Evolutionary conservation across 2,329 filamentous ascomycete species (phyloP), one percentile per base, ranked within the genome.

Genomic region (Calonectria pteridis): DNA sequence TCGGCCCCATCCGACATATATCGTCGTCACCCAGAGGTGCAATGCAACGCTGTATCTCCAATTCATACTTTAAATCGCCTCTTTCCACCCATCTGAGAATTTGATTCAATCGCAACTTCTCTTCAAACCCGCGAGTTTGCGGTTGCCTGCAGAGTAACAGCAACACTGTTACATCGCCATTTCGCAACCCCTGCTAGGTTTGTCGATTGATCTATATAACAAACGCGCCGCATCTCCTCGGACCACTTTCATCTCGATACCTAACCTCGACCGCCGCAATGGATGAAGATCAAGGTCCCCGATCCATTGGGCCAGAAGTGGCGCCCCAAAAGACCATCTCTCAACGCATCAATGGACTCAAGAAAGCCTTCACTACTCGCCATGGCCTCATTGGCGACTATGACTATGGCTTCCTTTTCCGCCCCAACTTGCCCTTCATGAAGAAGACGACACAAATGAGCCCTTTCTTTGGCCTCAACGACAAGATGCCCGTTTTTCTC

Each of bases 341-440:
- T 40, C 73, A 81, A 65, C 81, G 81, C 31, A 74, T 81, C 55
- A 76, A 77, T 58, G 78, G 78, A 28, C 46, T 83, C 26, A 75
- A 72, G 37, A 85, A 84, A 73, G 84, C 86, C 7, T 88, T 91
- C 76, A 84, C 88, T 68, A 91, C 90, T 58, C 92, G 87, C 74
- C 89, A 95, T 1, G 96, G 96, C 16, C 89, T 98, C 31, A 84
- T 98, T 70, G 96, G 96, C 75, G 89, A 92, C 79, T 98, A 98
- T 84, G 94, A 98, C 88, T 98, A 98, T 89, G 94, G 84, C 43
- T 97, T 95, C 81, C 92, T 98, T 50, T 98, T 98, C 88, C 91
- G 87, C 28, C 94, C 91, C 1, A 95, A 94, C 77, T 85, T 98
- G 28, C 96, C 96, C 0, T 98, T 98, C 84, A 92, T 97, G 88